Evolutionary conservation across 768 basidiomycete species (phyloP).

Genomic region (Termitomyces sp.): DNA sequence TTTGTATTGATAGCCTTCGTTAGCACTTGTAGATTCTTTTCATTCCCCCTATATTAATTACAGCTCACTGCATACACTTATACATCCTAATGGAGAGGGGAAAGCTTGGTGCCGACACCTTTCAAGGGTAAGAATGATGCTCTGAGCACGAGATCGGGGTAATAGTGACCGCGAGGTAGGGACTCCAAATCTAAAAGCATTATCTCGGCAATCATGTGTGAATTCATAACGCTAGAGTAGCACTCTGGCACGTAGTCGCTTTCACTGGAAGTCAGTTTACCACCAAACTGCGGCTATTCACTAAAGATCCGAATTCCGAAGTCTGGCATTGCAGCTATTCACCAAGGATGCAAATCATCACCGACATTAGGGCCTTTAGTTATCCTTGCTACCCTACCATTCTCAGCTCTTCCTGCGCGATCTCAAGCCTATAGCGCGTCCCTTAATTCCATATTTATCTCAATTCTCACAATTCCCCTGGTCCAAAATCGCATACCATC

Average conservation of each 20-base stretch:
- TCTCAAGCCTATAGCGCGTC: conserved; percentile 19
- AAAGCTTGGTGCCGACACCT: not conserved
- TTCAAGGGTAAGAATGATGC: not conserved
- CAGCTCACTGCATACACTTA: not conserved
- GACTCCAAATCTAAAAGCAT: not conserved
- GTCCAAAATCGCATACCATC: conserved; percentile 73
- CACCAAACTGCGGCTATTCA: not conserved
- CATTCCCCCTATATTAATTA: not conserved
- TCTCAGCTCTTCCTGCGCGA: conserved; percentile 21
- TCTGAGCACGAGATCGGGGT: not conserved
- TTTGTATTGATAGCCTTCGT: not conserved
- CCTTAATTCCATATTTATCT: conserved; percentile 37
- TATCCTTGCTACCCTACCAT: conserved; percentile 36
- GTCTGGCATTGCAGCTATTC: too few species aligned
- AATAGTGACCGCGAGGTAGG: not conserved
- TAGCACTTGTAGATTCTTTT: not conserved
- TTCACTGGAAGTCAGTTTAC: not conserved
- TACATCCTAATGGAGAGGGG: not conserved
- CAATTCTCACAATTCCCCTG: conserved; percentile 67
- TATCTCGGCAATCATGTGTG: not conserved
- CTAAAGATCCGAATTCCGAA: not conserved
- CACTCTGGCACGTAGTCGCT: not conserved
- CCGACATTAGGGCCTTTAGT: conserved; percentile 43
- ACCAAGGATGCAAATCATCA: conserved; percentile 14
- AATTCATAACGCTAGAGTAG: not conserved